A percentile compares a stretch with the other conserved stretches of the same genome.
Conservation (phyloP, 148 eudicot genomes). For the Pouteria glomerata region DNA sequence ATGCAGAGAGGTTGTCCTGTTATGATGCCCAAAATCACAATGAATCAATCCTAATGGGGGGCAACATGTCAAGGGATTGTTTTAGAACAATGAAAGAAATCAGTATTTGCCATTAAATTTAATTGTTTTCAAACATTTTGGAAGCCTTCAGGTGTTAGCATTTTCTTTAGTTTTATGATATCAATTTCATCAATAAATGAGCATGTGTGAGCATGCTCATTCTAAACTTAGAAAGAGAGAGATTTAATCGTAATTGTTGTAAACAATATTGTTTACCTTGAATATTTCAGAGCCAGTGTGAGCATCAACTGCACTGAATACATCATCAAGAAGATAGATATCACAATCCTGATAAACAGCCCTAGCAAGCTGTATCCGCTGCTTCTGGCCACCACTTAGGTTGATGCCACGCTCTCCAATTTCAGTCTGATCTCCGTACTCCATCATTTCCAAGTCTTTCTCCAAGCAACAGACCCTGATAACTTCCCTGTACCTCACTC, state of each 20-base stretch:
- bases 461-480: slow-evolving; percentile 71
- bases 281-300: slow-evolving; percentile 92
- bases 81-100: too few relatives aligned
- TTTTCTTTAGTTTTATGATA: too few relatives aligned
- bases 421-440: slow-evolving; percentile 94
- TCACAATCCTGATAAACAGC: slow-evolving; percentile 97
- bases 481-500: slow-evolving; percentile 54
- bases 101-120: not conserved
- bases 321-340: slow-evolving; percentile 93
- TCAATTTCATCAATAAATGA: too few relatives aligned
- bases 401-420: slow-evolving; percentile 98
- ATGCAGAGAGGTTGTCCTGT: too few relatives aligned
- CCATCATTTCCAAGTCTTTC: slow-evolving; percentile 95
- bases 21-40: too few relatives aligned
- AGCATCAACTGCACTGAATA: slow-evolving; percentile 97
- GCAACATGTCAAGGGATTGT: not conserved
- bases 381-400: slow-evolving; percentile 97
- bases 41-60: too few relatives aligned
- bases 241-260: not conserved
- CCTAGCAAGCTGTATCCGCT: slow-evolving; percentile 87
- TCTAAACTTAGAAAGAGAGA: not conserved
- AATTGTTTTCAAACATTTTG: not conserved
- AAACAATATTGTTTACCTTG: slow-evolving; percentile 44
- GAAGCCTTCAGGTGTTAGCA: not conserved
- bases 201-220: too few relatives aligned